Percentiles rank a stretch among this genome's conserved stretches.
Conservation (phyloP, 2,329 filamentous ascomycete species). For the Dactylellina leptospora region DNA sequence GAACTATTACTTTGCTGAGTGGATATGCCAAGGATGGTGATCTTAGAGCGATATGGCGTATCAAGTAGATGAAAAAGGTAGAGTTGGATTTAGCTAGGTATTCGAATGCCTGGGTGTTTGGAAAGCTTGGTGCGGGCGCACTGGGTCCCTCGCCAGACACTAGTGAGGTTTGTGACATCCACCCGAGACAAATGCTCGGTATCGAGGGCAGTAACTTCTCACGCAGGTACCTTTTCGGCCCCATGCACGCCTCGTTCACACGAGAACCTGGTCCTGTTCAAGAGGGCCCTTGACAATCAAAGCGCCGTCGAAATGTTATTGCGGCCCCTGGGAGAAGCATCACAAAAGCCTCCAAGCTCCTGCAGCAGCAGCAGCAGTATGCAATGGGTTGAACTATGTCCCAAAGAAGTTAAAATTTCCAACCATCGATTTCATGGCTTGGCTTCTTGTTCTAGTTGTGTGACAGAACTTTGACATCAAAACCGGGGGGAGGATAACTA, state of each 20-base stretch:
- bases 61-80: conserved; percentile 17
- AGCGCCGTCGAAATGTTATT: no score
- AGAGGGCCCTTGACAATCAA: conserved; percentile 22
- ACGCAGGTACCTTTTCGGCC: conserved; percentile 12
- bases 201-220: no score
- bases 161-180: conserved; percentile 19
- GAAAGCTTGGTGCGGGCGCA: background rate
- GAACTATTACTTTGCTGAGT: conserved; percentile 1
- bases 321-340: conserved; percentile 6
- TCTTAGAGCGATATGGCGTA: conserved; percentile 14
- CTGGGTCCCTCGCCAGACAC: background rate
- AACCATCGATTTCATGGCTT: conserved; percentile 2
- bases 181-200: conserved; percentile 36
- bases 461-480: conserved; percentile 32
- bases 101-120: no score
- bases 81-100: no score
- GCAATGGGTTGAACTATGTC: conserved; percentile 3
- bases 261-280: conserved; percentile 14
- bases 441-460: conserved; percentile 26
- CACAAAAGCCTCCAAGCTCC: conserved; percentile 4
- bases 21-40: no score
- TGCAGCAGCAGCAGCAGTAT: background rate
- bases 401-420: conserved; percentile 32
- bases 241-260: conserved; percentile 17
- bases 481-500: conserved; percentile 15